Base-by-base conservation (phyloP, 2,329 filamentous ascomycete species). In the Ophiosphaerella narmari region DNA sequence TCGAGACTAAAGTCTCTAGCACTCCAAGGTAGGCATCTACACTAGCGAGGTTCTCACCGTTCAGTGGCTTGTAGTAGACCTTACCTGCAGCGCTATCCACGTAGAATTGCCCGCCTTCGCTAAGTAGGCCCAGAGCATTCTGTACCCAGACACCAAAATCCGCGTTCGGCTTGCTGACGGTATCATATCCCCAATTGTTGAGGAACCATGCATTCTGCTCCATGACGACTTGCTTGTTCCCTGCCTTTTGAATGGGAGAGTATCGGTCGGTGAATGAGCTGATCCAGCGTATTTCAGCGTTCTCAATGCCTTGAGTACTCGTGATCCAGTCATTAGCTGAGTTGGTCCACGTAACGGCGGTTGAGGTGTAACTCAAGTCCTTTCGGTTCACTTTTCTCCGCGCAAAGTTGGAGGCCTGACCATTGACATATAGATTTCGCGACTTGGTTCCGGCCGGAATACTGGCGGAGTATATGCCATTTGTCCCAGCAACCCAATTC, bases 131-230 rank as follows among this genome's bases (percentile, higher is more conserved):
- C 26, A 58, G 36, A 3, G 43, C 46, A 52, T 58, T 58, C 46
- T 55, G 52, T 14, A 58, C 55, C 55, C 55, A 58, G 11, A 58
- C 52, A 32, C 55, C 52, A 48, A 55, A 58, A 38, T 58, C 52
- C 2, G 55, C 55, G 44, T 58, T 58, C 6, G 43, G 38, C 23
- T 52, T 53, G 11, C 40, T 38, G 12, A 53, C 41, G 1, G 48
- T 54, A 14, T 58, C 55, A 31, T 58, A 58, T 34, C 55, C 55
- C 52, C 52, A 55, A n/a, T 47, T 45, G 34, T 58, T 52, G 21
- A 46, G 45, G 24, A 48, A 55, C 55, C 51, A 55, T 18, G 48
- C 50, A 34, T 58, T 52, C 18, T 55, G 55, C 40, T 52, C 39
- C 55, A 58, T 55, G 35, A 58, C 26, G 12, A 58, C 21, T 31